Evolutionary conservation across 2,329 filamentous ascomycete species (phyloP), one percentile per base, ranked within the genome.

Genomic region (Fusarium protoensiforme): DNA sequence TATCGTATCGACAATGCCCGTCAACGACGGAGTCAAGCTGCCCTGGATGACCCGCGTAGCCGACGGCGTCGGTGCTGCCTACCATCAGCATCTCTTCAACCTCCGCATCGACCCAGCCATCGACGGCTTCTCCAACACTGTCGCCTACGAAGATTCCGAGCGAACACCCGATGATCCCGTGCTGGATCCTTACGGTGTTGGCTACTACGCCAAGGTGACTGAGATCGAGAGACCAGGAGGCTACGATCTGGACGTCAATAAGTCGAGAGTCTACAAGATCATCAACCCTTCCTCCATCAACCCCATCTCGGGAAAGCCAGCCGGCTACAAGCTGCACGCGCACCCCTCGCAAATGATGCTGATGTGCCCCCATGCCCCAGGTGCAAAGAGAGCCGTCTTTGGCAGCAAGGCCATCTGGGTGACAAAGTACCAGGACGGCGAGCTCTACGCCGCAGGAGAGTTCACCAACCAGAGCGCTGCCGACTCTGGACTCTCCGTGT

Each of bases 21-120:
- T 48, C 24, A 27, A 48, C 11, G 22, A 48, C 10, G 43, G 22
- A 10, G 8, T 27, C 43, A 48, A 24, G 5, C 5, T 24, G 22
- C 43, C 43, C 7, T 72, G 66, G 64, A 67, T 63, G 6, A 63
- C 51, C 6, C 63, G 66, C 5, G 69, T 72, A 11, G 65, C 65
- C 48, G 18, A 60, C 3, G 68, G 68, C 11, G 68, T 71, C 2
- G 65, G 62, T 31, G 68, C 68, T 6, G 65, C 65, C 8, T 68
- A 71, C 36, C 68, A 71, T 29, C 68, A 71, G 22, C 68, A 71
- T 38, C 35, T 71, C 9, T 71, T 71, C 59, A 65, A 57, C 10
- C 48, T 71, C 18, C 41, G 68, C 9, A 65, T 71, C 33, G 65
- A 71, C 24, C 68, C 68, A 11, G 66, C 65, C 20, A 54, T 71